These are phyloP conservation scores for Aspergillus sp. DNA, from an alignment of 2,329 filamentous ascomycete genomes.

Conservation along the genomic window DNA sequence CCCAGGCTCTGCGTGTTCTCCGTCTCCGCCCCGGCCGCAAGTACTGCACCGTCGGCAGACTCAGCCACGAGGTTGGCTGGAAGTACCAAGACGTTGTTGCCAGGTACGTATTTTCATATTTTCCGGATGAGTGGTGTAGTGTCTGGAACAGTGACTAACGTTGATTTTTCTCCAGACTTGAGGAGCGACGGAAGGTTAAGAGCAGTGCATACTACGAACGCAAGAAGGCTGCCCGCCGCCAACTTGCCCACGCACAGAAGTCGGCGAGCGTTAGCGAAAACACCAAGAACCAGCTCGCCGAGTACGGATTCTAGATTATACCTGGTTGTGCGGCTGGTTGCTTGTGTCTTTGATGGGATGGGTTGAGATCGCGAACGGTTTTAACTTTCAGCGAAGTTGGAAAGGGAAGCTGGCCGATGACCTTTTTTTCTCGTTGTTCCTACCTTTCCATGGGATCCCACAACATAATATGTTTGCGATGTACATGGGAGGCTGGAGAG, in stretches of 20 bases:
- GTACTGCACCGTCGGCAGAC: slow-evolving; percentile 98
- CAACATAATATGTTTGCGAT: slow-evolving; percentile 33
- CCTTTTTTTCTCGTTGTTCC: slow-evolving; percentile 32
- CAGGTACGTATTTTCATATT: slow-evolving; percentile 65
- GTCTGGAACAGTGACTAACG: slow-evolving; percentile 19
- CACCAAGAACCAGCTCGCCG: slow-evolving; percentile 83
- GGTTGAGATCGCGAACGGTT: slow-evolving; percentile 42
- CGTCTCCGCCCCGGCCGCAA: slow-evolving; percentile 98
- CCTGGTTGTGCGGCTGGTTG: slow-evolving; percentile 40
- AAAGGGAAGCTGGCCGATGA: slow-evolving; percentile 43
- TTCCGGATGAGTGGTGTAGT: slow-evolving; percentile 1
- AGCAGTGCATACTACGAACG: slow-evolving; percentile 98
- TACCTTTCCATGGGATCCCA: slow-evolving; percentile 37
- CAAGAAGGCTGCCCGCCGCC: slow-evolving; percentile 95
- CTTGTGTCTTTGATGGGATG: slow-evolving; percentile 41
- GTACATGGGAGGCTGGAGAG: slow-evolving; percentile 32
- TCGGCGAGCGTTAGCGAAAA: slow-evolving; percentile 81
- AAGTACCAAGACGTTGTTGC: slow-evolving; percentile 99
- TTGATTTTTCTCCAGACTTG: slow-evolving; percentile 65
- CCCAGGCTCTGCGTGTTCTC: slow-evolving; percentile 94
- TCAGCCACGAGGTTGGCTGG: slow-evolving; percentile 99
- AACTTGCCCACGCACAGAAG: slow-evolving; percentile 91
- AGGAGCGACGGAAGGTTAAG: slow-evolving; percentile 99
- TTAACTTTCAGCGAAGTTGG: slow-evolving; percentile 38
- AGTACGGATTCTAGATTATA: slow-evolving; percentile 78